Base-by-base conservation (phyloP, 177 flowering plant genomes). In the Vitis hybrid region DNA sequence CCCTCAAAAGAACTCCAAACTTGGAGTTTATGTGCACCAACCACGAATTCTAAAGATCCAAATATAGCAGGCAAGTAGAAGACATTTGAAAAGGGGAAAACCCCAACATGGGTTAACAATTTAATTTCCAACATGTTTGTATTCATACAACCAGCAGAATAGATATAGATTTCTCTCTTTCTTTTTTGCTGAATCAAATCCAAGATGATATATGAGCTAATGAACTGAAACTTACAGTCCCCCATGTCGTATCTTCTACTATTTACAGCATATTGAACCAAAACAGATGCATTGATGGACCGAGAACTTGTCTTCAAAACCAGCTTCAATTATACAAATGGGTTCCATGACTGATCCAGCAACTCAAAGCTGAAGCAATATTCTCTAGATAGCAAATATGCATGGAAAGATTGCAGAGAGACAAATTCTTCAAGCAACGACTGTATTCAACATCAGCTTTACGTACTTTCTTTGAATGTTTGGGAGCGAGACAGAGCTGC, bases 401-500 rank as follows among this genome's bases (percentile, higher is more conserved):
- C 61, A 23, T 21, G 61, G 21, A 21, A 58, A 2, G 61, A 58
- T 21, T 58, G 30, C 32, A 7, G 45, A 40, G 45, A 40, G 45
- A 40, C 10, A 19, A 50, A 49, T 1, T 18, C 17, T 34, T 40
- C 21, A 30, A 45, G 19, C 65, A 56, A 62, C 17, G 13, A 56
- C 32, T 4, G 12, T 15, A 52, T 13, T 23, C 23, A 17, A 14
- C 3, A n/a, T 4, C n/a, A 0, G 45, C 10, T 49, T 70, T 67
- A 79, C 12, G 75, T 73, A 70, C 79, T 82, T 77, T 89, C 89
- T 54, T 84, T 85, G 69, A 85, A 89, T 56, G 80, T 74, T 21
- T 75, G 81, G 14, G 88, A 87, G 60, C 87, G 79, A 50, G 89
- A 84, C 18, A 84, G 74, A 55, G 89, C 88, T 18, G 91, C 89